Conservation (phyloP, 768 basidiomycete genomes). For the Inosperma sp. region DNA sequence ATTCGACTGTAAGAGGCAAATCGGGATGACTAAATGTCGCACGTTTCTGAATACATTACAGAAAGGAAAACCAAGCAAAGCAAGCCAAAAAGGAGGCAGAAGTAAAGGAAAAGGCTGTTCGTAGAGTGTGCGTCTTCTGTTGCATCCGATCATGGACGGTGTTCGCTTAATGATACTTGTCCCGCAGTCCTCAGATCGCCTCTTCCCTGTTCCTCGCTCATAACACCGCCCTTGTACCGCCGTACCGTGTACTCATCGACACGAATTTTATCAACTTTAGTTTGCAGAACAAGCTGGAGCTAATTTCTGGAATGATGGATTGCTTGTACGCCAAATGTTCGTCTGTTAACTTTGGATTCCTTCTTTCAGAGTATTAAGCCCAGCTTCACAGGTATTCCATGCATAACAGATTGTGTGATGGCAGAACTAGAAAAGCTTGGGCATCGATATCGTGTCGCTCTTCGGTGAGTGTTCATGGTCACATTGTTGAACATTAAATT, state of each 20-base stretch:
- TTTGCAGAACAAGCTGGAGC: slow-evolving; percentile 95
- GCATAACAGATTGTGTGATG: slow-evolving; percentile 99
- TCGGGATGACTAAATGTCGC: background rate
- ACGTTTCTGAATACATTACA: slow-evolving; percentile 29
- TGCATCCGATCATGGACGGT: background rate
- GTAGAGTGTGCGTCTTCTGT: slow-evolving; percentile 53
- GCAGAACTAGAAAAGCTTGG: slow-evolving; percentile 98
- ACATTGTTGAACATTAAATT: background rate
- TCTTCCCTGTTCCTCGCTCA: slow-evolving; percentile 92
- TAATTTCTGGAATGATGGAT: slow-evolving; percentile 99
- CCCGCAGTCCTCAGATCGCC: slow-evolving; percentile 70
- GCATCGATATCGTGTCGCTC: slow-evolving; percentile 88
- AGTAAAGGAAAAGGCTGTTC: slow-evolving; percentile 71
- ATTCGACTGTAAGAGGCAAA: slow-evolving; percentile 68
- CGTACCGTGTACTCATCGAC: slow-evolving; percentile 95
- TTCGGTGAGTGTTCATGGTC: slow-evolving; percentile 56
- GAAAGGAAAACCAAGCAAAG: slow-evolving; percentile 92
- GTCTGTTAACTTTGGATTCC: background rate
- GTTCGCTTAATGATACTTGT: background rate
- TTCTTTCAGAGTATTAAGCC: background rate
- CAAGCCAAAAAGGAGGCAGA: slow-evolving; percentile 81
- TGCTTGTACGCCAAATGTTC: slow-evolving; percentile 95
- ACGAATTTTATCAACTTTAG: slow-evolving; percentile 99
- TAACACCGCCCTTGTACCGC: slow-evolving; percentile 92
- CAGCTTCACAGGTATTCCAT: slow-evolving; percentile 76